These are phyloP conservation scores for Pythium brachiatum DNA, from an alignment of 352 stramenopile species.

Conservation along the genomic window DNA sequence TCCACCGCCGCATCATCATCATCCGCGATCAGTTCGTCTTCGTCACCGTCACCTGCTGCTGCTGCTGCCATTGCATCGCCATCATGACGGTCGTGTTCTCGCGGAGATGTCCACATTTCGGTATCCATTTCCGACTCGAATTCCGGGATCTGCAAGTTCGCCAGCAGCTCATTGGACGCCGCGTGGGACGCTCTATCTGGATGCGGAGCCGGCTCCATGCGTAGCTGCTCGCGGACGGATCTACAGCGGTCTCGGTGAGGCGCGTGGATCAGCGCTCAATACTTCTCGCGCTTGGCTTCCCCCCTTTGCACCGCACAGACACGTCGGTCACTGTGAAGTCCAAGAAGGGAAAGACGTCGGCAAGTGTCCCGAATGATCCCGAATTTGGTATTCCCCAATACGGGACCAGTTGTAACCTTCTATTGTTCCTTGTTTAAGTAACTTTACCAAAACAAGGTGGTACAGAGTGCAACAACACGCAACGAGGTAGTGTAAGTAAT, in stretches of 20 bases:
- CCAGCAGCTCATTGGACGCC: slow-evolving; percentile 18
- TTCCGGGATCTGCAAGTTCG: background rate
- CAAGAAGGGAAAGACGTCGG: slow-evolving; percentile 5
- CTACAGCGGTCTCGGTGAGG: background rate
- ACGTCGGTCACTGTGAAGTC: slow-evolving; percentile 15
- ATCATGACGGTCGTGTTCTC: slow-evolving; percentile 5
- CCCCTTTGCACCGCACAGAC: slow-evolving; percentile 14
- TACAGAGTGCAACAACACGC: background rate
- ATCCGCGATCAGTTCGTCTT: background rate
- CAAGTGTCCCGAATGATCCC: slow-evolving; percentile 21
- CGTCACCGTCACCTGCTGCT: background rate
- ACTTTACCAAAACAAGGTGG: slow-evolving; percentile 7
- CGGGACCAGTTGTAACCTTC: background rate
- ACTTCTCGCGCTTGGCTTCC: background rate
- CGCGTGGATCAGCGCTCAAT: background rate
- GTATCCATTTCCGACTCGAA: slow-evolving; percentile 24
- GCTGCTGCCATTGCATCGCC: background rate
- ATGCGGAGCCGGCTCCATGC: slow-evolving; percentile 17
- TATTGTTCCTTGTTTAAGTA: background rate
- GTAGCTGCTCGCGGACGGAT: background rate
- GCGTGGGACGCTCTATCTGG: slow-evolving; percentile 5
- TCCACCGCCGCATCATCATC: background rate
- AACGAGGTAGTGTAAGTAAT: background rate
- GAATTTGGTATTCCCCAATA: slow-evolving; percentile 1
- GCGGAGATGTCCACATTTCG: slow-evolving; percentile 20